phyloP scores from a whole-genome alignment of 2,329 filamentous ascomycete species.

The Hymenoscyphus occultus region DNA sequence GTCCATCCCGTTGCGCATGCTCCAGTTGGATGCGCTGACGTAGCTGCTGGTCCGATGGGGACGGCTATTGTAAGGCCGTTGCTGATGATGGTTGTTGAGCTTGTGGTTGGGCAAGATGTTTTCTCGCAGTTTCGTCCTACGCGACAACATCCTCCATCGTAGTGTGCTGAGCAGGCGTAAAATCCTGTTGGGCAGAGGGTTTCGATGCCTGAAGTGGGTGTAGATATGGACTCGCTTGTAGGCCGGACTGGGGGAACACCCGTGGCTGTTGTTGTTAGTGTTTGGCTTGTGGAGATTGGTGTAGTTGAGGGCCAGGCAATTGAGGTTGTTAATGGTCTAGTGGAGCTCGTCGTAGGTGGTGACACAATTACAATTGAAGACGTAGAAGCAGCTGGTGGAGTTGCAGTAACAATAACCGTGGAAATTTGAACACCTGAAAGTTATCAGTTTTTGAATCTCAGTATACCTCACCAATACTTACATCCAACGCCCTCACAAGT shows the following conservation, averaged over 20 bases:
- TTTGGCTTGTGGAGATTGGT: conserved; percentile 35
- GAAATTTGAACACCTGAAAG: conserved; percentile 16
- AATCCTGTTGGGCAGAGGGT: conserved; percentile 79
- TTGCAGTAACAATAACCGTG: conserved; percentile 9
- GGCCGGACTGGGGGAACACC: conserved; percentile 48
- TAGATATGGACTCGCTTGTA: conserved; percentile 41
- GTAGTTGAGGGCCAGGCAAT: conserved; percentile 30
- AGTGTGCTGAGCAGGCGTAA: conserved; percentile 83
- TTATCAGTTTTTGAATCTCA: not conserved
- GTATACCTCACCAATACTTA: conserved; percentile 37
- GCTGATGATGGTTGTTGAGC: conserved; percentile 62
- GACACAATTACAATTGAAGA: conserved; percentile 11
- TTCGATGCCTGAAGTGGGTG: conserved; percentile 27
- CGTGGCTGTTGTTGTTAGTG: conserved; percentile 40
- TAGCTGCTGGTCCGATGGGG: conserved; percentile 48
- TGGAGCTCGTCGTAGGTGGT: conserved; percentile 15
- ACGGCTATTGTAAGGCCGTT: conserved; percentile 70
- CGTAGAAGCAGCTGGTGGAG: conserved; percentile 15
- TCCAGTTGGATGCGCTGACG: conserved; percentile 37
- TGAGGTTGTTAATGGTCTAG: conserved; percentile 19
- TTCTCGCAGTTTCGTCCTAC: conserved; percentile 82
- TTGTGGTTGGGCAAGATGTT: conserved; percentile 67
- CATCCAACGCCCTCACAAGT: conserved; percentile 69
- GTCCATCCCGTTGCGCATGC: conserved; percentile 80
- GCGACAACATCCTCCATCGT: conserved; percentile 81